Evolutionary conservation across 2,329 filamentous ascomycete species (phyloP), one percentile per base, ranked within the genome.

Genomic region (Claviceps humidiphila): DNA sequence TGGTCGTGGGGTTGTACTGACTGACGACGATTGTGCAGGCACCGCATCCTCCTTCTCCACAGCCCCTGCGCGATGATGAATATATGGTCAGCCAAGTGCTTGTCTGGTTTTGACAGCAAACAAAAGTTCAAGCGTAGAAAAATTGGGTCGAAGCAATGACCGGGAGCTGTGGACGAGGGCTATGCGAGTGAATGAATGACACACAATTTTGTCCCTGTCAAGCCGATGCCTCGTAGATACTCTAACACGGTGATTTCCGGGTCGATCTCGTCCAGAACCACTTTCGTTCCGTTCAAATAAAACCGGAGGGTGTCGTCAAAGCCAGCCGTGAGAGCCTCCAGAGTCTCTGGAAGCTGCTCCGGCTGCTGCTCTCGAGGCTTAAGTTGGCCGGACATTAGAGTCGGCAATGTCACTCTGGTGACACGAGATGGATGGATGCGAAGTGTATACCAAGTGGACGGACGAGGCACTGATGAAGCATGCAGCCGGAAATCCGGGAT

Each of bases 1-100:
- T 87, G 5, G 90, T 96, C 3, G 89, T 95, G 1, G 89, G 89
- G 63, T 97, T 97, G 64, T 85, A 84, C 67, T 97, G 90, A 56
- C 89, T 95, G 42, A 98, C 78, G 34, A 98, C 90, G 46, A 97
- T 89, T 44, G 91, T 97, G 65, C 91, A 97, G 57, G 93, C 93
- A 61, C 93, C 93, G 64, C 93, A 98, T 2, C 93, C 93, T 56
- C 93, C 93, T 72, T 98, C 93, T 49, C 89, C 89, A 71, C 93
- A 98, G 47, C 93, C 93, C 14, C 78, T 81, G 56, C 22, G 38
- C 11, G 20, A 38, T 7, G 37, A 37, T 30, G 11, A 49, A 16
- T n/a, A 16, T 30, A 50, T 26, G 14, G 40, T 47, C 22, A 54
- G 46, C 30, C 6, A 39, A n/a, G 3, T 24, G 26, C 17, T 40